These are phyloP conservation scores for Alnus rubra DNA, from an alignment of 306 rosid species.

Conservation along the genomic window DNA sequence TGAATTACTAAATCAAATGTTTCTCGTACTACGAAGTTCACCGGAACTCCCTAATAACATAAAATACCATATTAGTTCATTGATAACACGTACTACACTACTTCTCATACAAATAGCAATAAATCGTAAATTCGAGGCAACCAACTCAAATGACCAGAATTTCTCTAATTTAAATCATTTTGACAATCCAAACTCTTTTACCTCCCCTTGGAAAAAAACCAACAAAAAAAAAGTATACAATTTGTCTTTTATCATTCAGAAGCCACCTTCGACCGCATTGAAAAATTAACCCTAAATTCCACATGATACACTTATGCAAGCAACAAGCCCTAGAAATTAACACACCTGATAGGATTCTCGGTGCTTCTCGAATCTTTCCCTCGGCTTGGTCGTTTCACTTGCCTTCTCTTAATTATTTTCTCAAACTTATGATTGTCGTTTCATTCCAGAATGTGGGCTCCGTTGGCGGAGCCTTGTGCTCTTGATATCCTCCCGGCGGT, in stretches of 20 bases:
- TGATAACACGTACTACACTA: background rate
- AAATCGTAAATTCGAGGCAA: background rate
- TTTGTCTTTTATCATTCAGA: background rate
- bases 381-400: too few relatives aligned
- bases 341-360: background rate
- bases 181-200: background rate
- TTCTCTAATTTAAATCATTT: background rate
- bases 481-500: too few relatives aligned
- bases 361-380: too few relatives aligned
- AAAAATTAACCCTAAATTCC: background rate
- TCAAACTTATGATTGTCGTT: too few relatives aligned
- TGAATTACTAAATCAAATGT: conserved; percentile 23
- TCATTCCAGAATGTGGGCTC: too few relatives aligned
- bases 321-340: conserved; percentile 13
- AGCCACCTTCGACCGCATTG: background rate
- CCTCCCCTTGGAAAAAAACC: background rate
- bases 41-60: conserved; percentile 20
- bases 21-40: conserved; percentile 20
- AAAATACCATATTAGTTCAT: background rate
- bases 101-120: background rate
- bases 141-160: background rate
- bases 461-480: too few relatives aligned
- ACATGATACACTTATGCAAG: background rate
- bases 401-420: too few relatives aligned
- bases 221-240: background rate